Base-by-base conservation (phyloP, 257 asterid species). In the Petunia secreta region DNA sequence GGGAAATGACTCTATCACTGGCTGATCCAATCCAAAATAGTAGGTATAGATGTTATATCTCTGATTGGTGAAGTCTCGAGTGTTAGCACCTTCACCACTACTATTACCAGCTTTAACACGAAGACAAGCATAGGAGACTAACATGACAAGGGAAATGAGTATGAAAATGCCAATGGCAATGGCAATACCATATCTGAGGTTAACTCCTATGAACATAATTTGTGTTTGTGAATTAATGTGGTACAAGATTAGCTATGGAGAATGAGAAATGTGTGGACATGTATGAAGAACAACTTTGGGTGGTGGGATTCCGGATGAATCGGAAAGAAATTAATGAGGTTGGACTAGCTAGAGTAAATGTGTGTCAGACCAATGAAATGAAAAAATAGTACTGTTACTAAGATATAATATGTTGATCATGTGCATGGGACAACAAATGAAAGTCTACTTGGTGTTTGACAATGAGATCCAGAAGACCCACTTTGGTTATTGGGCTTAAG, bases 141-240 rank as follows among this genome's bases (percentile, higher is more conserved):
- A 80, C 66, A 75, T 55, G 66, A 83, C 48, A 14, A 68, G 53
- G 67, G 79, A 83, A 38, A 83, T 75, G 43, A 83, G 74, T 5
- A 83, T 68, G 4, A 83, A 55, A 36, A 79, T 68, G 75, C 75
- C 73, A 5, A 75, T n/a, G 41, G 66, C 75, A n/a, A 83, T 37
- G 48, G 81, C 83, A 7, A 83, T 79, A 2, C 86, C 86, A 34
- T 83, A 83, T 41, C 78, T 68, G 4, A 80, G 79, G 78, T 81
- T 80, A 1, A 69, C 25, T 52, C 8, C 55, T 39, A 76, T 3
- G 40, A 81, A 79, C 86, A 83, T 83, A 16, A 15, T 59, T 14
- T 54, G 41, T 25, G 13, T 10, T 16, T 53, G 48, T 39, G 68
- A 25, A 25, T 25, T 25, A 25, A 25, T 25, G 25, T 25, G 25